Conservation (phyloP, 75 land plant species). For the Pinus taeda region DNA sequence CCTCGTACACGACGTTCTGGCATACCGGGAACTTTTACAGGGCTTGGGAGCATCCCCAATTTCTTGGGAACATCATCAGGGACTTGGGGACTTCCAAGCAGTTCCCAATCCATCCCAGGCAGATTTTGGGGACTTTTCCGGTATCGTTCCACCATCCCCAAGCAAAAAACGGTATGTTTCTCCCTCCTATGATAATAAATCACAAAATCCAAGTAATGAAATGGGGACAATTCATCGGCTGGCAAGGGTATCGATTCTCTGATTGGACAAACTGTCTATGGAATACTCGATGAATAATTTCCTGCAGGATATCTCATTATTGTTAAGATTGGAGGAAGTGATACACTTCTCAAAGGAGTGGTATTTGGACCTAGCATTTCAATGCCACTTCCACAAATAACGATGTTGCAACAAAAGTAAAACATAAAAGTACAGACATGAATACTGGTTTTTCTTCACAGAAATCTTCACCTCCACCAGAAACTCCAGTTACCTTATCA, state of each 20-base stretch:
- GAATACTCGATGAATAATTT: conserved; percentile 25
- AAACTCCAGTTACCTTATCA: neutral
- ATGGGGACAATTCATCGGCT: neutral
- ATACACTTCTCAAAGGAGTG: conserved; percentile 13
- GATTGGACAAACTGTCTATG: conserved; percentile 19
- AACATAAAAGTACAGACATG: neutral
- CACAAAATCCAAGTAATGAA: neutral
- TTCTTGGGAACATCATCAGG: too few relatives aligned
- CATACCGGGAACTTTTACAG: too few relatives aligned
- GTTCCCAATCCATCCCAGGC: too few relatives aligned
- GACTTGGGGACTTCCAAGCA: too few relatives aligned
- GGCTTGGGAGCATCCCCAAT: too few relatives aligned
- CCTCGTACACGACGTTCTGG: too few relatives aligned
- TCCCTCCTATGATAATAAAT: neutral
- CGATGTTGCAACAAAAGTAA: conserved; percentile 18
- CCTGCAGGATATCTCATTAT: conserved; percentile 30
- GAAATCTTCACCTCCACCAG: neutral
- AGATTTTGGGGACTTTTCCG: too few relatives aligned
- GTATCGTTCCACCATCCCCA: too few relatives aligned
- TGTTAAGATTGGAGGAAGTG: conserved; percentile 22
- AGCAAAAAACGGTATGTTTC: neutral
- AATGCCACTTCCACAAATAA: conserved; percentile 11
- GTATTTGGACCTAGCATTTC: conserved; percentile 30
- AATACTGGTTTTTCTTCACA: neutral
- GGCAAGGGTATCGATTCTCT: neutral